phyloP scores from a whole-genome alignment of 179 eudicot genomes.

The Nepenthes alata region DNA sequence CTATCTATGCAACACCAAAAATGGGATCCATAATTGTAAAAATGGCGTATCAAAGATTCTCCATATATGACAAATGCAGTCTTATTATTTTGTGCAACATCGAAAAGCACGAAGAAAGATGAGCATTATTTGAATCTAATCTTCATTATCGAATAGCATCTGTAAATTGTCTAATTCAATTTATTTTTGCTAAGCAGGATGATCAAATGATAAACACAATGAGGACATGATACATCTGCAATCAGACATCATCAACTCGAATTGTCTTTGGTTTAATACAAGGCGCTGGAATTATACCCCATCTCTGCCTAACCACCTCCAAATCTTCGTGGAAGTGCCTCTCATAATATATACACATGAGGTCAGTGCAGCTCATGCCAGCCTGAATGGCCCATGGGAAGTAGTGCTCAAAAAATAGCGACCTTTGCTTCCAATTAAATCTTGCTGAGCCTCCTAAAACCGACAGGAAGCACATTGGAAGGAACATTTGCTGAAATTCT shows the following conservation, averaged over 20 bases:
- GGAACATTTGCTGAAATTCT: constrained; percentile 92
- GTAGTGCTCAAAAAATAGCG: constrained; percentile 63
- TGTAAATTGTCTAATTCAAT: no score
- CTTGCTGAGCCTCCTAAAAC: constrained; percentile 80
- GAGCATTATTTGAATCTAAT: no score
- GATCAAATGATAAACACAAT: no score
- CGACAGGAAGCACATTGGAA: constrained; percentile 89
- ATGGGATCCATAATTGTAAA: no score
- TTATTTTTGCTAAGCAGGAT: no score
- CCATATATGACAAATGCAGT: no score
- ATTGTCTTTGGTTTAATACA: no score
- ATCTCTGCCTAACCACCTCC: constrained; percentile 55
- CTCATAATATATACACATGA: constrained; percentile 80
- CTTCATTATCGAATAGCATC: no score
- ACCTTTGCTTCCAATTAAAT: constrained; percentile 63
- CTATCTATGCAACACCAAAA: no score
- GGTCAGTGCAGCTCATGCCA: constrained; percentile 56
- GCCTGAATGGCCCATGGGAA: constrained; percentile 91
- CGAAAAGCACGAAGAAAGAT: no score
- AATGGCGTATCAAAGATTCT: no score
- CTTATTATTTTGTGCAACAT: no score
- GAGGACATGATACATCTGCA: constrained; percentile 1
- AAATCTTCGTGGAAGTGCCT: constrained; percentile 75
- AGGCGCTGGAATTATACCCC: constrained; percentile 88
- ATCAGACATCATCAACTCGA: not conserved